phyloP scores from a whole-genome alignment of 2,329 filamentous ascomycete genomes.

The Hypoxylon sp. region DNA sequence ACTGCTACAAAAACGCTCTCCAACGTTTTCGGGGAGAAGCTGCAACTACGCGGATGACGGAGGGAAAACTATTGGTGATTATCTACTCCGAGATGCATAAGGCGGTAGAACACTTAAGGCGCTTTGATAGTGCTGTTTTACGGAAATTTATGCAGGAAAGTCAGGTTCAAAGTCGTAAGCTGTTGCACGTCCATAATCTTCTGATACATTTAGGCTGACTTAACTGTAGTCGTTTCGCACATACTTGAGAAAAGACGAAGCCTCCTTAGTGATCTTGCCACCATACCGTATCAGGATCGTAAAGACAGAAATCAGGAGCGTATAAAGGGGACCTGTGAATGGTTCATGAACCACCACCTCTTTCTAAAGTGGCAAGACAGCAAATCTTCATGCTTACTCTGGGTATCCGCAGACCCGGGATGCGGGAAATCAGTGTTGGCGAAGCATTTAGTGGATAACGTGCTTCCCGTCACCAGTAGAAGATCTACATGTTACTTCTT shows the following conservation, averaged over 20 bases:
- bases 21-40: too few relatives aligned
- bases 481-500: constrained; percentile 60
- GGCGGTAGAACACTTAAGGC: not conserved
- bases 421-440: constrained; percentile 62
- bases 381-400: constrained; percentile 42
- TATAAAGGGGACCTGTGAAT: constrained; percentile 43
- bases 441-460: constrained; percentile 55
- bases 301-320: constrained; percentile 54
- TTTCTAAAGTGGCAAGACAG: constrained; percentile 45
- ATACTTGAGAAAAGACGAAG: too few relatives aligned
- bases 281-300: constrained; percentile 45
- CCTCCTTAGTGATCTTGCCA: not conserved
- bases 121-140: not conserved
- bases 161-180: too few relatives aligned
- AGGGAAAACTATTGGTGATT: too few relatives aligned
- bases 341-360: constrained; percentile 39
- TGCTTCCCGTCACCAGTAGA: constrained; percentile 39
- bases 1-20: too few relatives aligned
- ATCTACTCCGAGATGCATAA: not conserved
- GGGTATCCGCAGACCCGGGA: constrained; percentile 61
- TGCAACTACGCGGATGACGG: too few relatives aligned
- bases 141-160: too few relatives aligned
- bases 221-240: too few relatives aligned
- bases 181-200: too few relatives aligned
- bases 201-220: too few relatives aligned